phyloP scores from a whole-genome alignment of 805 yeast genomes.

The Kodamaea leandrae region DNA sequence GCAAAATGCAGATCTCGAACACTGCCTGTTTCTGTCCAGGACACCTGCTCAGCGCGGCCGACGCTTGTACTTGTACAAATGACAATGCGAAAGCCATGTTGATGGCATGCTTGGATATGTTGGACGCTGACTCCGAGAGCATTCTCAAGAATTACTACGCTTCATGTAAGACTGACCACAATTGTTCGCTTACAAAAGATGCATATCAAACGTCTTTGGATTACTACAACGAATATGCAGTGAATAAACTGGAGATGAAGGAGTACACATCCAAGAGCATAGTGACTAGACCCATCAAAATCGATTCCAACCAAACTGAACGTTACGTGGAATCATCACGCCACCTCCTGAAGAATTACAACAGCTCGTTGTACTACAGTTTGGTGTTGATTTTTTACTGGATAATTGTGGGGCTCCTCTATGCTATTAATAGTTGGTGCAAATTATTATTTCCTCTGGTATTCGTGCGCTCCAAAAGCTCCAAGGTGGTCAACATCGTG shows the following conservation, averaged over 20 bases:
- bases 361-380: conserved; percentile 1
- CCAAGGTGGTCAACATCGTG: neutral
- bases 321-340: neutral
- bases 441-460: conserved; percentile 30
- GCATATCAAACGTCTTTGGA: neutral
- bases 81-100: conserved; percentile 6
- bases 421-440: conserved; percentile 12
- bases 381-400: conserved; percentile 15
- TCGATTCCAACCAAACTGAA: neutral
- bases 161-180: conserved; percentile 1
- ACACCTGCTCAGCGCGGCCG: neutral
- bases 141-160: neutral
- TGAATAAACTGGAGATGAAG: neutral
- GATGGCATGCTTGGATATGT: conserved; percentile 2
- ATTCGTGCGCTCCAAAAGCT: conserved; percentile 7
- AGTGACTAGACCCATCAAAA: conserved; percentile 1
- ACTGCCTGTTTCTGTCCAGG: conserved; percentile 6
- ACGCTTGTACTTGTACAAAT: conserved; percentile 5
- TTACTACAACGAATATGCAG: conserved; percentile 1
- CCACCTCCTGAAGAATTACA: conserved; percentile 4
- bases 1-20: conserved; percentile 3
- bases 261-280: conserved; percentile 1
- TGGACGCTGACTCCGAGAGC: neutral
- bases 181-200: neutral
- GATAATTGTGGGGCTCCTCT: conserved; percentile 16